Conservation (phyloP, 768 basidiomycete genomes). For the Chiua virens region DNA sequence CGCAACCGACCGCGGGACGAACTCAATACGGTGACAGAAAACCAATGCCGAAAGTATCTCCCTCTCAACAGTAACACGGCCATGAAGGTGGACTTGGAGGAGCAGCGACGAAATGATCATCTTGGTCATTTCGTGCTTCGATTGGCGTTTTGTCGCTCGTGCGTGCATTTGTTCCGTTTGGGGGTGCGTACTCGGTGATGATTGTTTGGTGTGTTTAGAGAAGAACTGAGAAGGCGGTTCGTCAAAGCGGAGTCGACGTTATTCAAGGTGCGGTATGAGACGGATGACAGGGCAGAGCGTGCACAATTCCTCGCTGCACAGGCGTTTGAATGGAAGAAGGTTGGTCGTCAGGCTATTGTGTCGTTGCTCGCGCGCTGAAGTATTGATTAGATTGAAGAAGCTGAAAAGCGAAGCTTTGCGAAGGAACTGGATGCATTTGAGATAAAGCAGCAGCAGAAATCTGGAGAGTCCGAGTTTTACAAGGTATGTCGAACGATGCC, state of each 20-base stretch:
- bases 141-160: constrained; percentile 96
- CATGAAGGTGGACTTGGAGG: constrained; percentile 45
- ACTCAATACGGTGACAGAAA: constrained; percentile 57
- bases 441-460: not conserved
- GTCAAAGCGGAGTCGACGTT: constrained; percentile 85
- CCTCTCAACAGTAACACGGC: constrained; percentile 64
- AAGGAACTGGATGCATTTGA: constrained; percentile 46
- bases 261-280: constrained; percentile 81
- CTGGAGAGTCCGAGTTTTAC: constrained; percentile 56
- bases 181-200: not conserved
- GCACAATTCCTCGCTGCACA: constrained; percentile 62
- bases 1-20: constrained; percentile 85
- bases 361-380: constrained; percentile 1
- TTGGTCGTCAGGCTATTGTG: constrained; percentile 29
- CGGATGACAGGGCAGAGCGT: constrained; percentile 55
- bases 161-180: constrained; percentile 35
- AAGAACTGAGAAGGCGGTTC: constrained; percentile 86
- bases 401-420: constrained; percentile 52
- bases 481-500: constrained; percentile 51
- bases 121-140: constrained; percentile 92
- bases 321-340: constrained; percentile 65
- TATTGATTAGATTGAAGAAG: constrained; percentile 48
- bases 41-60: constrained; percentile 74
- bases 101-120: constrained; percentile 79
- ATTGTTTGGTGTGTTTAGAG: constrained; percentile 46